These are phyloP conservation scores for Huntiella bhutanensis DNA, from an alignment of 2,329 filamentous ascomycete species.

Conservation along the genomic window DNA sequence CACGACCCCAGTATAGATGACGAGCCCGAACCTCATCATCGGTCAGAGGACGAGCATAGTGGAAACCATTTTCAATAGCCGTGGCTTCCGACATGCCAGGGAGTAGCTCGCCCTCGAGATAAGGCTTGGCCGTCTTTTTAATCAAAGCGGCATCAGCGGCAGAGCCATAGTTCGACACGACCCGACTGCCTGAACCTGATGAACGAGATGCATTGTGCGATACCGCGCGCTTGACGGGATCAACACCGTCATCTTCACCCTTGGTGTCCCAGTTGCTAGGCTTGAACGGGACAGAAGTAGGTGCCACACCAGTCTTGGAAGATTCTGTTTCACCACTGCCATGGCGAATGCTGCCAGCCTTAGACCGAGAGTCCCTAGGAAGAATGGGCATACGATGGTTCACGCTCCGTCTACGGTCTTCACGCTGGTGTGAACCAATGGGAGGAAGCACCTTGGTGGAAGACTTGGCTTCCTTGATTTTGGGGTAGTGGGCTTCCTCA, in stretches of 20 bases:
- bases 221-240: conserved; percentile 2
- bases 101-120: conserved; percentile 35
- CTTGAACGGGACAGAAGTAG: conserved; percentile 8
- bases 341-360: conserved; percentile 3
- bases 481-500: conserved; percentile 26
- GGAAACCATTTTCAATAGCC: conserved; percentile 28
- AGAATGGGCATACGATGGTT: conserved; percentile 4
- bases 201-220: neutral
- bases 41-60: conserved; percentile 37
- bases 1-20: conserved; percentile 41
- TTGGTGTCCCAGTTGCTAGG: conserved; percentile 2
- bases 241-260: conserved; percentile 1
- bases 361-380: neutral
- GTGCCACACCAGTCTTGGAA: neutral
- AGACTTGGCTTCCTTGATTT: conserved; percentile 15
- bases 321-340: conserved; percentile 6
- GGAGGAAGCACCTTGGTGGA: neutral
- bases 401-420: conserved; percentile 9
- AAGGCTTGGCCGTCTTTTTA: conserved; percentile 21
- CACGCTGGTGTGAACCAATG: conserved; percentile 4
- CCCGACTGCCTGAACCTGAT: neutral
- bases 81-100: conserved; percentile 23
- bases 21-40: conserved; percentile 39
- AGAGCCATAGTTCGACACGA: neutral
- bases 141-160: conserved; percentile 2